Conservation (phyloP, 441 rosid species). For the Pelargonium citronellum region DNA sequence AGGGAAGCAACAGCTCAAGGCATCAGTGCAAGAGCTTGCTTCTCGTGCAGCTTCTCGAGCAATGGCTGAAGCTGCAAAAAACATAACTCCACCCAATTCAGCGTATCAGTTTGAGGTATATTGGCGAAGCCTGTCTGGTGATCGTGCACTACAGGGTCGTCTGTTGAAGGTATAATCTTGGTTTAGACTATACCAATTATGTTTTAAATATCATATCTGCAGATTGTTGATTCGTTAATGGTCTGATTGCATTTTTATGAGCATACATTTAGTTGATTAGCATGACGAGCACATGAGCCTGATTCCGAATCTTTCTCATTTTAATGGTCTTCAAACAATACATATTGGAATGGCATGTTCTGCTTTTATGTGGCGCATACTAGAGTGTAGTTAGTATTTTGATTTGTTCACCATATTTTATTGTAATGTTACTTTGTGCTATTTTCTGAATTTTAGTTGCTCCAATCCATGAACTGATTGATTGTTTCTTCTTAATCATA, state of each 20-base stretch:
- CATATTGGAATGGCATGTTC: not conserved
- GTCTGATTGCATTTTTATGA: not conserved
- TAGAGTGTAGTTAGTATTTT: slow-evolving; percentile 5
- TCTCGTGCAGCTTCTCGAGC: slow-evolving; percentile 72
- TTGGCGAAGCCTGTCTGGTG: slow-evolving; percentile 75
- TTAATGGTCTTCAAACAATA: not conserved
- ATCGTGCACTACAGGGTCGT: slow-evolving; percentile 45
- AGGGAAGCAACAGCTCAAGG: slow-evolving; percentile 41
- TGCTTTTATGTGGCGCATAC: not conserved
- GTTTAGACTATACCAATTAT: not conserved
- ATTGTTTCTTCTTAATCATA: slow-evolving; percentile 18
- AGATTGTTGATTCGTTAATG: not conserved
- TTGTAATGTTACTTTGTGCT: not conserved
- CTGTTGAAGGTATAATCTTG: slow-evolving; percentile 56
- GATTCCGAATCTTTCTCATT: not conserved
- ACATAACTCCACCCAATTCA: slow-evolving; percentile 58
- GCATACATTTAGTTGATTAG: not conserved
- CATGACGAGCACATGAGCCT: not conserved
- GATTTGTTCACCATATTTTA: not conserved
- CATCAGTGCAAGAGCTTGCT: slow-evolving; percentile 82
- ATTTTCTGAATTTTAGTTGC: slow-evolving; percentile 7
- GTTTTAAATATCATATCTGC: slow-evolving; percentile 5
- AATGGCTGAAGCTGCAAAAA: slow-evolving; percentile 61
- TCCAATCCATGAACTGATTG: slow-evolving; percentile 7
- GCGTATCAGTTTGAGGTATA: slow-evolving; percentile 84